Evolutionary conservation across 2,329 filamentous ascomycete species (phyloP).

Genomic region (Xylariaceae sp.): DNA sequence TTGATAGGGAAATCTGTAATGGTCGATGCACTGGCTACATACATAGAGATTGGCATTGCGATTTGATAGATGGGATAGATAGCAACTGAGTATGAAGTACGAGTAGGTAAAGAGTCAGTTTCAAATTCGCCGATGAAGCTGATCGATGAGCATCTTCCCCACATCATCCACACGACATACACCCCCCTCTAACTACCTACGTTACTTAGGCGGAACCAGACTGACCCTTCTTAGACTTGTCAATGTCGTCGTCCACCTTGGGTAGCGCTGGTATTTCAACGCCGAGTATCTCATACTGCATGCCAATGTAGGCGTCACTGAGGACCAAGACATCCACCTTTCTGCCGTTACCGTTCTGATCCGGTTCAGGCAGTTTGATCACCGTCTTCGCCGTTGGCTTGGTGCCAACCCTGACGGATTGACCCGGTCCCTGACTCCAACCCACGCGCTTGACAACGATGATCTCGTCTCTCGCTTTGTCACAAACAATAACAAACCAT

Average conservation of each 20-base stretch:
- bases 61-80: no score
- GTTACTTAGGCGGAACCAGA: slow-evolving; percentile 10
- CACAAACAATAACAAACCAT: slow-evolving; percentile 78
- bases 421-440: slow-evolving; percentile 48
- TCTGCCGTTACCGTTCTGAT: slow-evolving; percentile 42
- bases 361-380: slow-evolving; percentile 55
- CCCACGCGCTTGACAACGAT: slow-evolving; percentile 80
- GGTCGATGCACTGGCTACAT: no score
- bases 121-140: no score
- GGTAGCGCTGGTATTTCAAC: slow-evolving; percentile 50
- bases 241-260: slow-evolving; percentile 43
- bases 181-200: neutral
- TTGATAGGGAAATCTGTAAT: no score
- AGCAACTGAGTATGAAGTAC: no score
- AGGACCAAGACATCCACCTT: slow-evolving; percentile 70
- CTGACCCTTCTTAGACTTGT: slow-evolving; percentile 38
- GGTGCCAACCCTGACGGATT: slow-evolving; percentile 36
- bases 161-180: neutral
- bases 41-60: no score
- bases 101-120: no score
- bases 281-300: slow-evolving; percentile 50
- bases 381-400: slow-evolving; percentile 50
- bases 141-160: neutral
- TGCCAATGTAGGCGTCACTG: slow-evolving; percentile 82
- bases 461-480: slow-evolving; percentile 65